Conservation (phyloP, 805 yeast species). For the Sugiyamaella americana region DNA sequence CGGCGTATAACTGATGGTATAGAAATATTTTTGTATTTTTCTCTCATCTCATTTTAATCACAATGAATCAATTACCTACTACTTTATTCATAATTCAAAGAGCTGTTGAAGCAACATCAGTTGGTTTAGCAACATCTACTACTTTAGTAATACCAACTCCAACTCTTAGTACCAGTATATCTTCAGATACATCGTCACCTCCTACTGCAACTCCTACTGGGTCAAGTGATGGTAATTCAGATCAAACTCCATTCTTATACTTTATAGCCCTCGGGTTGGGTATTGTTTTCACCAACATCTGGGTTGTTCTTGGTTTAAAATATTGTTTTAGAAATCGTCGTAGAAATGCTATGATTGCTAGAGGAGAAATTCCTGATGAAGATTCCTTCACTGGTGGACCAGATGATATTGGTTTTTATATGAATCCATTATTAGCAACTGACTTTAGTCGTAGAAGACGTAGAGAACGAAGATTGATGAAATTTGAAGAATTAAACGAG, state of each 20-base stretch:
- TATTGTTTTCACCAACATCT: conserved; percentile 30
- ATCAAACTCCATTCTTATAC: conserved; percentile 29
- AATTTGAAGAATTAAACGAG: conserved; percentile 25
- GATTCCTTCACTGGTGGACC: conserved; percentile 7
- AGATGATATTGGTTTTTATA: conserved; percentile 14
- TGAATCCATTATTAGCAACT: conserved; percentile 18
- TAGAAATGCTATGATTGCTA: conserved; percentile 17
- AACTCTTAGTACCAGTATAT: background rate
- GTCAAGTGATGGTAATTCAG: background rate
- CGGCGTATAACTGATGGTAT: too few relatives aligned
- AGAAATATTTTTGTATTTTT: too few relatives aligned
- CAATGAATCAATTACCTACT: too few relatives aligned
- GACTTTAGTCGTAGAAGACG: conserved; percentile 16
- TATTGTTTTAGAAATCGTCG: conserved; percentile 28
- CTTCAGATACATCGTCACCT: background rate
- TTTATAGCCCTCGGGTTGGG: conserved; percentile 35
- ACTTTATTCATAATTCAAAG: background rate
- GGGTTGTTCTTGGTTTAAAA: conserved; percentile 32
- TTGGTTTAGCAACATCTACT: background rate
- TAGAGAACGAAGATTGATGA: conserved; percentile 25
- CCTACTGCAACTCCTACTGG: background rate
- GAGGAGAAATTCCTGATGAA: conserved; percentile 10
- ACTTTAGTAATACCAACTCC: background rate
- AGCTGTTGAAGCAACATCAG: background rate
- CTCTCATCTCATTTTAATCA: too few relatives aligned